Percentiles rank a stretch among this genome's conserved stretches.
These are phyloP conservation scores for Cladobotryum protrusum DNA, from an alignment of 2,329 filamentous ascomycete species.

Conservation along the genomic window DNA sequence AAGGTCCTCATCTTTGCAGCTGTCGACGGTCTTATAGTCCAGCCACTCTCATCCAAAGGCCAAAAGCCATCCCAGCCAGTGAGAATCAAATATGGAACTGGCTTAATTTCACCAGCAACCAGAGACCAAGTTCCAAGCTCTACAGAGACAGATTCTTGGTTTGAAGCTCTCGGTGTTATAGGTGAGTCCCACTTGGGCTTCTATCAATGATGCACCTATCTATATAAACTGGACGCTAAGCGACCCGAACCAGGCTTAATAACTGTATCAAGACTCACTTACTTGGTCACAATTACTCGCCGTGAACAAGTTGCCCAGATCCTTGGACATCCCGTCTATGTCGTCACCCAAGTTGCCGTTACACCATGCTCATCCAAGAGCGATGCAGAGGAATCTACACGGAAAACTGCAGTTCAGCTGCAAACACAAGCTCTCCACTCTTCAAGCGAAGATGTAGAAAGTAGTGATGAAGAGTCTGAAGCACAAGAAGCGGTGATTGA, in stretches of 20 bases:
- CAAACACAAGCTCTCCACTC: slow-evolving; percentile 33
- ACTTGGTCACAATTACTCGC: slow-evolving; percentile 78
- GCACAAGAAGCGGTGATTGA: slow-evolving; percentile 29
- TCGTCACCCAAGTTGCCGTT: slow-evolving; percentile 82
- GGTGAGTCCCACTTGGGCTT: slow-evolving; percentile 33
- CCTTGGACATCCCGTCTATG: slow-evolving; percentile 74
- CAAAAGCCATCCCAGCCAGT: slow-evolving; percentile 51
- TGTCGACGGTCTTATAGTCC: slow-evolving; percentile 75
- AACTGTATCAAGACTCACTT: slow-evolving; percentile 72
- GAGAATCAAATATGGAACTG: slow-evolving; percentile 63
- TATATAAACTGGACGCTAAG: not conserved
- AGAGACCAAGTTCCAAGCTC: slow-evolving; percentile 42
- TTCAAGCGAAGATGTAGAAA: slow-evolving; percentile 37
- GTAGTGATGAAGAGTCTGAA: slow-evolving; percentile 42
- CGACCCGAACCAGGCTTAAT: slow-evolving; percentile 59
- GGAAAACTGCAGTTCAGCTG: slow-evolving; percentile 46
- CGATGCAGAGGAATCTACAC: slow-evolving; percentile 69
- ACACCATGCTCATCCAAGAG: slow-evolving; percentile 74
- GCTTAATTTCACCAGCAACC: slow-evolving; percentile 37
- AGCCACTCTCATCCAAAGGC: slow-evolving; percentile 59
- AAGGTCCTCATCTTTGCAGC: slow-evolving; percentile 77
- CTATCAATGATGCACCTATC: not conserved
- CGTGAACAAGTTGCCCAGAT: slow-evolving; percentile 87
- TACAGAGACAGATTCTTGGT: slow-evolving; percentile 41
- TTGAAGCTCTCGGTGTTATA: slow-evolving; percentile 55